Conservation (phyloP, 2,329 filamentous ascomycete genomes). For the Colletotrichum tropicicola region DNA sequence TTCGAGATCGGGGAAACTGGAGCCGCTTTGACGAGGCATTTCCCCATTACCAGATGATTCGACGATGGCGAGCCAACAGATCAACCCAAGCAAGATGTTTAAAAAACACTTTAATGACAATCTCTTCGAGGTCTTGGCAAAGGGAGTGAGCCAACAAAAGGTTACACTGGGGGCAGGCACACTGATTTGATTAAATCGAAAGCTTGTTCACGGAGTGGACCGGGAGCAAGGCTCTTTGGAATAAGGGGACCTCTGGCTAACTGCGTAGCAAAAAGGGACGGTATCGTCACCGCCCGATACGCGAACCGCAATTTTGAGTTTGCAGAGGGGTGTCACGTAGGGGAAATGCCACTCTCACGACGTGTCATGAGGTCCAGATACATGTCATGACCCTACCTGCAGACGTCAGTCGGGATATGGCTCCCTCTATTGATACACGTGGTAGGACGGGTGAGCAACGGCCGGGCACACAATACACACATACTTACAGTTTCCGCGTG, state of each 20-base stretch:
- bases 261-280: neutral
- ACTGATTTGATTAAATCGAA: constrained; percentile 28
- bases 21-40: neutral
- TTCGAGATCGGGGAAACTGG: neutral
- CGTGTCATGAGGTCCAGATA: constrained; percentile 17
- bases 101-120: neutral
- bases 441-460: constrained; percentile 23
- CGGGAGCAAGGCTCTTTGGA: constrained; percentile 14
- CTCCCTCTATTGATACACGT: constrained; percentile 18
- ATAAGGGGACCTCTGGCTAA: constrained; percentile 4
- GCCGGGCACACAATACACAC: constrained; percentile 6
- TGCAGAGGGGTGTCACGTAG: constrained; percentile 21
- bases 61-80: neutral
- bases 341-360: constrained; percentile 18
- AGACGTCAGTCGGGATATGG: constrained; percentile 26
- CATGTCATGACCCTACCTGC: constrained; percentile 17
- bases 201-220: constrained; percentile 16
- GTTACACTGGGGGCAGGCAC: neutral
- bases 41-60: neutral
- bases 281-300: constrained; percentile 19
- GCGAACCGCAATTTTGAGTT: constrained; percentile 27
- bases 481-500: neutral
- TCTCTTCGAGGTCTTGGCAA: constrained; percentile 1
- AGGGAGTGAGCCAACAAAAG: neutral
- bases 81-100: neutral